phyloP scores from a whole-genome alignment of 768 basidiomycete species.

The Fomitopsis serialis region DNA sequence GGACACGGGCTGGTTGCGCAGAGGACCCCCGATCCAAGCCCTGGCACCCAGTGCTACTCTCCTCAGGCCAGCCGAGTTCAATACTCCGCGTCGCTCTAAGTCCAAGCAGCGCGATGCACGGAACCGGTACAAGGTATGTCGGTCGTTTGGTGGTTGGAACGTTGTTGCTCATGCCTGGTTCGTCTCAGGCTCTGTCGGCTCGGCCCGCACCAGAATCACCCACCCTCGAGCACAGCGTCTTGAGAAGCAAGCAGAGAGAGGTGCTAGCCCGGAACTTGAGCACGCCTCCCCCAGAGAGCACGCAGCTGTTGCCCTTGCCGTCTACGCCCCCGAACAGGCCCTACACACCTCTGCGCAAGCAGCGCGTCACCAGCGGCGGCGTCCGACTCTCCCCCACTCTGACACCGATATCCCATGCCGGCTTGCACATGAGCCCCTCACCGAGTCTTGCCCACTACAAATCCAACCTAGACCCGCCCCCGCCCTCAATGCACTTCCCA shows the following conservation, averaged over 20 bases:
- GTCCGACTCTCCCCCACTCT: constrained; percentile 50
- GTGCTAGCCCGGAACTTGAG: background rate
- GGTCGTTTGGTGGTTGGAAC: background rate
- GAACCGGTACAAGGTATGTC: constrained; percentile 3
- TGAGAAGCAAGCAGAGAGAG: background rate
- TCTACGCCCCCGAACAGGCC: constrained; percentile 3
- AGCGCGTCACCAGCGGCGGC: constrained; percentile 26
- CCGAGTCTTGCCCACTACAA: constrained; percentile 66
- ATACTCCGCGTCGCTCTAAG: background rate
- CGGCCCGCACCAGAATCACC: constrained; percentile 6
- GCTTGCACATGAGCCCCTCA: constrained; percentile 65
- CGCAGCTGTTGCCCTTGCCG: background rate
- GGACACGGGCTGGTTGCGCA: background rate
- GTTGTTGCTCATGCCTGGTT: background rate
- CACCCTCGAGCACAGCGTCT: background rate
- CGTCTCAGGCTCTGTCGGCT: constrained; percentile 1
- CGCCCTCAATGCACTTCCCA: constrained; percentile 25
- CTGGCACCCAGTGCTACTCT: background rate
- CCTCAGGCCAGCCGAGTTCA: background rate
- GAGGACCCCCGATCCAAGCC: background rate
- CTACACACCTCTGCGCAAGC: constrained; percentile 32
- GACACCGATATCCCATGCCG: constrained; percentile 67
- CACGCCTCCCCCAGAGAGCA: background rate
- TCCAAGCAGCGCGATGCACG: background rate
- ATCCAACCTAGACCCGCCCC: constrained; percentile 60